Conservation (phyloP, 2,329 filamentous ascomycete species). For the Phialophora tarda region DNA sequence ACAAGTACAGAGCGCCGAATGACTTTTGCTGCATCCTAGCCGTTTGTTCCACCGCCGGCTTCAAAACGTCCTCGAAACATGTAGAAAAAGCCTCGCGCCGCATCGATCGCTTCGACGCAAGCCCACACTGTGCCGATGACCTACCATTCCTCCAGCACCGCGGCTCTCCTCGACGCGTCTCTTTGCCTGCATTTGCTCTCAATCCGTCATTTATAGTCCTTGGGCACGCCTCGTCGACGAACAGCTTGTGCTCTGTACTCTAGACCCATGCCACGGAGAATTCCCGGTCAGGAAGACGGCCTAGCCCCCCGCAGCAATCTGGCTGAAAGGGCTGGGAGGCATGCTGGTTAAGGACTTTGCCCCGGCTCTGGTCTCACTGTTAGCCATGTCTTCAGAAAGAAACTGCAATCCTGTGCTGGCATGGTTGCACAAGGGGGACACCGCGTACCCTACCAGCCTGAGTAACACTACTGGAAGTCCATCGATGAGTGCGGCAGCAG, state of each 20-base stretch:
- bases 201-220: background rate
- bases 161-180: background rate
- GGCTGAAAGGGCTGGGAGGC: background rate
- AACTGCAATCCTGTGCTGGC: background rate
- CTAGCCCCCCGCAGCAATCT: background rate
- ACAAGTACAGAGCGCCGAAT: too few species aligned
- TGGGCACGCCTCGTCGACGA: background rate
- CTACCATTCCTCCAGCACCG: background rate
- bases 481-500: background rate
- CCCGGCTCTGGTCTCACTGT: background rate
- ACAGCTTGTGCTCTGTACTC: background rate
- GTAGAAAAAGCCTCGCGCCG: too few species aligned
- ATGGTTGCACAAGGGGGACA: background rate
- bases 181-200: background rate
- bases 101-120: background rate
- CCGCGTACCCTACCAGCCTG: background rate
- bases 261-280: background rate
- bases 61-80: too few species aligned
- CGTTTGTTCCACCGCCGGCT: too few species aligned
- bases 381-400: background rate
- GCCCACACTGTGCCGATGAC: too few species aligned
- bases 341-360: background rate
- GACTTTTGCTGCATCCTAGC: too few species aligned
- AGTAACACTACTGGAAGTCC: background rate
- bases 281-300: background rate